These are phyloP conservation scores for Russula sp. DNA, from an alignment of 768 basidiomycete species.

Conservation along the genomic window DNA sequence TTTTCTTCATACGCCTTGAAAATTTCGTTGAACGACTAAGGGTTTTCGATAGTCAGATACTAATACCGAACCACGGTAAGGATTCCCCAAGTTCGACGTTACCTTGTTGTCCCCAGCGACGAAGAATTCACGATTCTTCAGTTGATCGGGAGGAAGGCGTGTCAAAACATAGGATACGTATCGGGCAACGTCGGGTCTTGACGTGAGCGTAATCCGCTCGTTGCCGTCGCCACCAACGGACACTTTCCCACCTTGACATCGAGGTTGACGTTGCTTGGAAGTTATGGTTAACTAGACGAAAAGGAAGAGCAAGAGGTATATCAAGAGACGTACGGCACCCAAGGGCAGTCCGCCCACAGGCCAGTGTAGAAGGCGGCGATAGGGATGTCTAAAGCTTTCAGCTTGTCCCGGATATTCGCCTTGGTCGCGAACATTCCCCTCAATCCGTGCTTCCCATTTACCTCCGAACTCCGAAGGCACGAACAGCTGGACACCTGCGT, in stretches of 20 bases:
- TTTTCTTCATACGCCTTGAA: slow-evolving; percentile 24
- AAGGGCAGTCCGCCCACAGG: neutral
- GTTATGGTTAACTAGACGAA: neutral
- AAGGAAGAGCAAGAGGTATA: no score
- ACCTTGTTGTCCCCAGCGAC: neutral
- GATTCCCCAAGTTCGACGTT: neutral
- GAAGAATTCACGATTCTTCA: neutral
- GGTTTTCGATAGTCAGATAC: neutral
- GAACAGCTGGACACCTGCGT: neutral
- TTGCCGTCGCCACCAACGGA: neutral
- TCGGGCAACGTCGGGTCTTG: neutral
- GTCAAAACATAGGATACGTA: neutral
- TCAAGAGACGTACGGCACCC: neutral
- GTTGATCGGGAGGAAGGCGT: neutral
- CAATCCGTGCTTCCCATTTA: neutral
- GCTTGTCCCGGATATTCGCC: neutral
- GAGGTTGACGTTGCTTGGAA: neutral
- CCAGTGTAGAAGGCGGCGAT: neutral
- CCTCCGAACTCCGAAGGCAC: neutral
- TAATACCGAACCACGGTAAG: neutral
- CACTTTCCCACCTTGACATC: neutral
- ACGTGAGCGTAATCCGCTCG: neutral
- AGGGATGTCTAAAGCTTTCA: neutral
- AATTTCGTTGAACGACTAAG: slow-evolving; percentile 29
- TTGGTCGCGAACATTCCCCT: neutral